Conservation (phyloP, 371 early-diverging fungal genomes). For the Mortierella sp. region DNA sequence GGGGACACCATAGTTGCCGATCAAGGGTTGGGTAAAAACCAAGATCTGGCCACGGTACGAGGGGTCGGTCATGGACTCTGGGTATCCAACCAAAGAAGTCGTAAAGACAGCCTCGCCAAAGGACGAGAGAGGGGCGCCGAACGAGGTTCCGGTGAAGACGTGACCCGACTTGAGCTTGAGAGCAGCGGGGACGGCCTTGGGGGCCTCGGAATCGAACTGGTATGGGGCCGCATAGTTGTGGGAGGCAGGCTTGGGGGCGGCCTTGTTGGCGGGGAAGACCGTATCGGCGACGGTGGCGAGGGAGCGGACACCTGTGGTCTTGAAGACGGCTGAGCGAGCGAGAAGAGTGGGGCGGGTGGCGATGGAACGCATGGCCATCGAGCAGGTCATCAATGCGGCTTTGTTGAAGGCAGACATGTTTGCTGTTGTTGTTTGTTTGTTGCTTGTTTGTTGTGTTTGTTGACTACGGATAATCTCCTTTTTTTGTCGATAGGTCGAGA, state of each 20-base stretch:
- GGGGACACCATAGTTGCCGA: slow-evolving; percentile 95
- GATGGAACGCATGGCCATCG: slow-evolving; percentile 29
- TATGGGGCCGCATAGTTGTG: slow-evolving; percentile 34
- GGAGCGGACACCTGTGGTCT: slow-evolving; percentile 46
- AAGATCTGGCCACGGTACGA: slow-evolving; percentile 89
- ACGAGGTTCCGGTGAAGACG: slow-evolving; percentile 81
- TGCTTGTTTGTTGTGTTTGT: slow-evolving; percentile 14
- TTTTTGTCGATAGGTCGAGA: slow-evolving; percentile 13
- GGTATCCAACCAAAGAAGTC: slow-evolving; percentile 94
- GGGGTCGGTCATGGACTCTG: slow-evolving; percentile 92
- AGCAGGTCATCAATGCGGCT: slow-evolving; percentile 44
- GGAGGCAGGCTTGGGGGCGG: slow-evolving; percentile 47
- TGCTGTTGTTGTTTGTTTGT: slow-evolving; percentile 15
- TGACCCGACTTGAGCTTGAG: slow-evolving; percentile 84
- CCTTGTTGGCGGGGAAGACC: slow-evolving; percentile 62
- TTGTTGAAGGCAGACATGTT: slow-evolving; percentile 49
- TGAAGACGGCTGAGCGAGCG: slow-evolving; percentile 20
- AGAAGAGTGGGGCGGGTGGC: slow-evolving; percentile 33
- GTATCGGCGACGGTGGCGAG: slow-evolving; percentile 65
- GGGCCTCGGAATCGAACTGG: slow-evolving; percentile 42
- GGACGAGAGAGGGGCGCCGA: slow-evolving; percentile 72
- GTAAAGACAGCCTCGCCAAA: slow-evolving; percentile 91
- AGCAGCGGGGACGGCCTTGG: slow-evolving; percentile 69
- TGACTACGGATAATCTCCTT: slow-evolving; percentile 10
- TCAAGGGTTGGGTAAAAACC: slow-evolving; percentile 84